Base-by-base conservation (phyloP, 345 rosid genomes). In the Ceriops decandra region DNA sequence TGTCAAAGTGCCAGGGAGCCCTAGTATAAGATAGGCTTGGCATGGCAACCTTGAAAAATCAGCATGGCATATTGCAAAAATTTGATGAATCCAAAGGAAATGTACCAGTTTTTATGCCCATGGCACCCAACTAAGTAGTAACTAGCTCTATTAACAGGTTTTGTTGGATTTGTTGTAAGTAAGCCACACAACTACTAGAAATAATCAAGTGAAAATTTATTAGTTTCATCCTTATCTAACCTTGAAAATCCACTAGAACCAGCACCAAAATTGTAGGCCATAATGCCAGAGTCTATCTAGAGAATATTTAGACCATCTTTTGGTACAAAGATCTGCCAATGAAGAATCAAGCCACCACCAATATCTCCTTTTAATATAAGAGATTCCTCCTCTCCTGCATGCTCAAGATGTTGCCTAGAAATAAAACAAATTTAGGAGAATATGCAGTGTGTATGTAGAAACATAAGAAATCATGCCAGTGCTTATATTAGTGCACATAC, bases 181-280 rank as follows among this genome's bases (percentile, higher is more conserved):
- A 42, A 13, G 49, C 49, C 3, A 15, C 49, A 42, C 3, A 42
- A 42, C 49, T 13, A 15, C 49, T 42, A 13, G 49, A 42, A 42
- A 11, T 42, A 42, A 42, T 42, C 49, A 0, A 15, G 49, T 13
- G 1, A 42, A 56, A 21, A 56, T 24, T 56, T 56, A 56, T 56
- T 24, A 56, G 11, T 27, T 27, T 24, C 59, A 24, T 4, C 24
- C 28, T 28, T 28, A 28, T 22, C 52, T 75, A 57, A 90, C 98
- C 97, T 93, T 79, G 97, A 90, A 82, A 72, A 90, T 78, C 93
- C 98, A 46, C 97, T 92, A 57, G 96, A 93, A 52, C 98, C 92
- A 75, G 97, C 92, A 76, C 92, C 98, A 65, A 93, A 89, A 7
- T 79, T 88, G 53, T 72, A 85, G 57, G 91, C 95, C 75, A 85